phyloP scores from a whole-genome alignment of 805 yeast genomes.

The Metschnikowia vanudenii region DNA sequence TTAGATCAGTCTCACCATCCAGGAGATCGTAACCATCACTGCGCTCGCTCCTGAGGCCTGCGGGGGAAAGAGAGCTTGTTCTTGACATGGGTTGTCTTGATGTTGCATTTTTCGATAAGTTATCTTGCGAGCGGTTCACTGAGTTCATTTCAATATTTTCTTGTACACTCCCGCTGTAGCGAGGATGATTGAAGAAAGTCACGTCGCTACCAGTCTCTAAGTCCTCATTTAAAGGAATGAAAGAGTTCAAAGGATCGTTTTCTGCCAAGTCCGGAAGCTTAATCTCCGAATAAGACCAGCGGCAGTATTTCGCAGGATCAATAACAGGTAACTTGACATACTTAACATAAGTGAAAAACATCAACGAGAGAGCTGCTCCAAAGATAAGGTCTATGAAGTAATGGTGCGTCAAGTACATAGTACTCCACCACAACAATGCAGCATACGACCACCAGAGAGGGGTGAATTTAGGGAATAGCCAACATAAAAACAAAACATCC shows the following conservation, averaged over 20 bases:
- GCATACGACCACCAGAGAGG: constrained; percentile 74
- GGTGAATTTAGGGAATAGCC: constrained; percentile 71
- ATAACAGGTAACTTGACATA: constrained; percentile 65
- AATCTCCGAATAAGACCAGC: constrained; percentile 61
- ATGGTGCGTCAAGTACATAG: constrained; percentile 97
- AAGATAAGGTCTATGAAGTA: constrained; percentile 90
- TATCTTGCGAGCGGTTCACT: constrained; percentile 12
- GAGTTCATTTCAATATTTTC: constrained; percentile 25
- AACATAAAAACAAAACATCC: constrained; percentile 84
- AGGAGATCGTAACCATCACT: constrained; percentile 6
- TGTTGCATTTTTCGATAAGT: background rate
- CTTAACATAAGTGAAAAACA: constrained; percentile 67
- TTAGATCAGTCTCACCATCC: constrained; percentile 32
- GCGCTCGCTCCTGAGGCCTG: background rate
- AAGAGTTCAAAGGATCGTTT: constrained; percentile 32
- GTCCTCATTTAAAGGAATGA: constrained; percentile 16
- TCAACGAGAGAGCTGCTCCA: constrained; percentile 82
- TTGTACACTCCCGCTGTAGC: constrained; percentile 10
- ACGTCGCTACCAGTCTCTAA: constrained; percentile 10
- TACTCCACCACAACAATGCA: constrained; percentile 97
- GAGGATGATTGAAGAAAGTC: constrained; percentile 9
- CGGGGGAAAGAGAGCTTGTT: constrained; percentile 4
- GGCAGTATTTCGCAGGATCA: constrained; percentile 53
- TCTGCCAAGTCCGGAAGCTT: constrained; percentile 25
- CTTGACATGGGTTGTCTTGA: constrained; percentile 5